Percentiles rank a stretch among this genome's conserved stretches.
These are phyloP conservation scores for Macrophomina phaseolina DNA, from an alignment of 2,329 filamentous ascomycete species.

Conservation along the genomic window DNA sequence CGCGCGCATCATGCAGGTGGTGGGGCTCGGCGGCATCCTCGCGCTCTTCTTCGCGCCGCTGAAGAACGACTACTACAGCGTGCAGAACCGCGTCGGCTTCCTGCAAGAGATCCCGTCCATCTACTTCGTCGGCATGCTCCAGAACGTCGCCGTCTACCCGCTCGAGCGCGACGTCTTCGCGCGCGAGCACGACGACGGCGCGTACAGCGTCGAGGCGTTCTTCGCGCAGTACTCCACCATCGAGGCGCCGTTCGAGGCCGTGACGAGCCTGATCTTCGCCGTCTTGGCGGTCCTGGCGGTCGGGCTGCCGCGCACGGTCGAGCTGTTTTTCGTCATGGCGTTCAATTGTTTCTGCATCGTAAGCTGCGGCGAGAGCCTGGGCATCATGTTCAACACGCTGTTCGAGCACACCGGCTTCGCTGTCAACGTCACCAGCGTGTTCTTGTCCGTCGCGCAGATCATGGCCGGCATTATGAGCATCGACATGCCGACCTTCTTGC, in stretches of 20 bases:
- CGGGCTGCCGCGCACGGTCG: slow-evolving; percentile 66
- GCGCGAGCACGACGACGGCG: slow-evolving; percentile 74
- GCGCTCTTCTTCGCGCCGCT: slow-evolving; percentile 69
- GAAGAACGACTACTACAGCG: slow-evolving; percentile 69
- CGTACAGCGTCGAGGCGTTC: slow-evolving; percentile 75
- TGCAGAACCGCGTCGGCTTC: slow-evolving; percentile 77
- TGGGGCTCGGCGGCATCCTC: slow-evolving; percentile 44
- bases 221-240: slow-evolving; percentile 71
- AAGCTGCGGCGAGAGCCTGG: slow-evolving; percentile 74
- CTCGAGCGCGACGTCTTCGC: slow-evolving; percentile 77
- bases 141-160: slow-evolving; percentile 78
- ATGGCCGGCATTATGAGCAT: slow-evolving; percentile 76
- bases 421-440: slow-evolving; percentile 72
- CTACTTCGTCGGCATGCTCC: slow-evolving; percentile 78
- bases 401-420: slow-evolving; percentile 78
- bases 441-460: slow-evolving; percentile 72
- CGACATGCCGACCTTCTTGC: slow-evolving; percentile 68
- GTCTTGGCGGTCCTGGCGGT: slow-evolving; percentile 68
- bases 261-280: slow-evolving; percentile 69
- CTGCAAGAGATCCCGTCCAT: slow-evolving; percentile 74
- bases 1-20: slow-evolving; percentile 47
- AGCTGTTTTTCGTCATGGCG: slow-evolving; percentile 70
- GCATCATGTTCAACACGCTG: slow-evolving; percentile 81
- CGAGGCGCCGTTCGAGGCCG: slow-evolving; percentile 74
- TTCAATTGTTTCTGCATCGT: slow-evolving; percentile 77